phyloP scores from a whole-genome alignment of 345 rosid species.

The Durio zibethinus region DNA sequence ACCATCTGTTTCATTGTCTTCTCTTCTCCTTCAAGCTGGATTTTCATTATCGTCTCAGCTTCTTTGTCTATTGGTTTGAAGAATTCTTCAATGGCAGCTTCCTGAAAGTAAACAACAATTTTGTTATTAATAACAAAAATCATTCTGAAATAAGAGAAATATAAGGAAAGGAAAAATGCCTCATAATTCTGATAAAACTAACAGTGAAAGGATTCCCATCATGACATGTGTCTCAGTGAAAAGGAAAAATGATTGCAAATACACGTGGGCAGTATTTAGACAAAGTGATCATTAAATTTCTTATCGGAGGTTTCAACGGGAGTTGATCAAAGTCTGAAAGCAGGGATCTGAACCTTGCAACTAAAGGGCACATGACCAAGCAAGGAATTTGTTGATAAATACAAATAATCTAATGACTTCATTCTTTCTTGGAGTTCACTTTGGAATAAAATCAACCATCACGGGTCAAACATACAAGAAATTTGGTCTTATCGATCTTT shows the following conservation, averaged over 20 bases:
- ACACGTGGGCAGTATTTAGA: not conserved
- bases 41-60: slow-evolving; percentile 69
- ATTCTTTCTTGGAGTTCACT: too few species aligned
- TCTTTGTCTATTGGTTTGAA: slow-evolving; percentile 85
- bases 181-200: not conserved
- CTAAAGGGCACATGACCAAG: not conserved
- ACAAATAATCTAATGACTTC: not conserved
- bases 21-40: slow-evolving; percentile 85
- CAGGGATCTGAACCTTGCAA: not conserved
- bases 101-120: slow-evolving; percentile 42
- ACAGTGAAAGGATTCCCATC: not conserved
- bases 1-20: slow-evolving; percentile 66
- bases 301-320: not conserved
- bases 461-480: not conserved
- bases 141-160: not conserved
- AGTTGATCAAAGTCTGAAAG: not conserved
- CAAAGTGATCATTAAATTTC: not conserved
- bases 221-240: not conserved
- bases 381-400: not conserved
- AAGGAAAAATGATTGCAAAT: not conserved
- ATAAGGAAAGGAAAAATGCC: not conserved
- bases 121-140: not conserved
- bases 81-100: slow-evolving; percentile 72
- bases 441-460: not conserved
- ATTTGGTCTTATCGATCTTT: not conserved